phyloP scores from a whole-genome alignment of 306 rosid species.

The Vigna unguiculata region DNA sequence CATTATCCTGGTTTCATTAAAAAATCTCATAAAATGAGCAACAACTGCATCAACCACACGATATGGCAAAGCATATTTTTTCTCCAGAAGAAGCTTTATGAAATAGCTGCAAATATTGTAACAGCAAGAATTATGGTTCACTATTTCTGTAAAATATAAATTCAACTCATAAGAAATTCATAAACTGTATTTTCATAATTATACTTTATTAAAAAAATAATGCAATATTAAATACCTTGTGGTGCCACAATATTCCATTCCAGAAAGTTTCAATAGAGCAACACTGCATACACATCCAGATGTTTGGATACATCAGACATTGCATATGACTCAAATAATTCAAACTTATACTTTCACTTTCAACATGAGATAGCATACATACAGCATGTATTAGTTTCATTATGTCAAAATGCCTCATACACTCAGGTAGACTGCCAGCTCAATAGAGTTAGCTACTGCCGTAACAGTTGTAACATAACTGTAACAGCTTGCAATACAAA shows the following conservation, averaged over 20 bases:
- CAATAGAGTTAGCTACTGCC: not conserved
- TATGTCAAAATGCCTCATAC: not conserved
- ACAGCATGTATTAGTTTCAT: not conserved
- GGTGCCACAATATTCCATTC: conserved; percentile 94
- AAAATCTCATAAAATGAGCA: conserved; percentile 82
- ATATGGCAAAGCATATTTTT: conserved; percentile 90
- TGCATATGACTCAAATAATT: conserved; percentile 16
- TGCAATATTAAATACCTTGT: conserved; percentile 68
- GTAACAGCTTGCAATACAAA: not conserved
- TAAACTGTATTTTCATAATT: not conserved
- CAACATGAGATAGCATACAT: not conserved
- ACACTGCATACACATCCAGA: conserved; percentile 68
- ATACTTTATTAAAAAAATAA: conserved; percentile 1
- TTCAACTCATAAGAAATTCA: conserved; percentile 6
- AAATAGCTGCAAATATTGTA: conserved; percentile 74
- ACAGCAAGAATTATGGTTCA: conserved; percentile 16
- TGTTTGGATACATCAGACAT: conserved; percentile 38
- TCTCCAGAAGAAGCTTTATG: conserved; percentile 93
- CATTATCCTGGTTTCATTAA: conserved; percentile 71
- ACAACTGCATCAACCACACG: conserved; percentile 84
- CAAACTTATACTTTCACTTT: not conserved
- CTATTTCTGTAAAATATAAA: not conserved
- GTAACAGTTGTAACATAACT: not conserved
- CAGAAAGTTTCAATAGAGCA: conserved; percentile 84
- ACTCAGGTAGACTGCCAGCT: too few species aligned